Evolutionary conservation across 75 land plant species (phyloP).

Genomic region (Cupressus sempervirens): DNA sequence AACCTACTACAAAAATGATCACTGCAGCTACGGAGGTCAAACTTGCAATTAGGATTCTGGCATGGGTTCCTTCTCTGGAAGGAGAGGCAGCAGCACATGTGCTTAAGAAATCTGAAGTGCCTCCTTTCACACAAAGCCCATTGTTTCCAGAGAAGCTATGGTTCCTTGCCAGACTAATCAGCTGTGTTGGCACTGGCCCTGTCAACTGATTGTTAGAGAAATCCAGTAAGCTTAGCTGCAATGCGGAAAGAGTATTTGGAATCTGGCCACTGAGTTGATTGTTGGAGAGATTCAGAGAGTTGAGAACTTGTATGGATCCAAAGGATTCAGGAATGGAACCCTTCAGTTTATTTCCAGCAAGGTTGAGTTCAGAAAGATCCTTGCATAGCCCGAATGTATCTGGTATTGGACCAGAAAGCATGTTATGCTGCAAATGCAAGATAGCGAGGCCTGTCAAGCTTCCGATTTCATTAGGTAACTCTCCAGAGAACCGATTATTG

Average conservation of each 20-base stretch:
- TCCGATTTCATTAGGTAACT: constrained; percentile 43
- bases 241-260: constrained; percentile 47
- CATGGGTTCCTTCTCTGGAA: constrained; percentile 16
- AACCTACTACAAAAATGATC: neutral
- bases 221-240: constrained; percentile 50
- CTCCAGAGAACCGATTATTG: constrained; percentile 45
- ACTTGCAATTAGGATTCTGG: constrained; percentile 17
- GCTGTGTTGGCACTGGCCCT: constrained; percentile 54
- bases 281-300: constrained; percentile 51
- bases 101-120: neutral
- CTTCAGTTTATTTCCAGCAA: constrained; percentile 45
- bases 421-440: constrained; percentile 42
- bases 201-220: constrained; percentile 64
- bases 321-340: constrained; percentile 60
- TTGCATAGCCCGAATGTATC: constrained; percentile 33
- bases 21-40: constrained; percentile 3
- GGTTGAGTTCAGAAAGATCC: constrained; percentile 33
- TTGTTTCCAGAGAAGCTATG: constrained; percentile 58
- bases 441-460: constrained; percentile 25
- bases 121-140: constrained; percentile 38
- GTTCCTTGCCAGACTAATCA: constrained; percentile 33
- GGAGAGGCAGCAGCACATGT: constrained; percentile 18
- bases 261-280: constrained; percentile 66
- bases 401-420: constrained; percentile 56
- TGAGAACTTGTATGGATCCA: constrained; percentile 45